Evolutionary conservation across 352 stramenopile species (phyloP).

Genomic region (Blastocystis sp.): DNA sequence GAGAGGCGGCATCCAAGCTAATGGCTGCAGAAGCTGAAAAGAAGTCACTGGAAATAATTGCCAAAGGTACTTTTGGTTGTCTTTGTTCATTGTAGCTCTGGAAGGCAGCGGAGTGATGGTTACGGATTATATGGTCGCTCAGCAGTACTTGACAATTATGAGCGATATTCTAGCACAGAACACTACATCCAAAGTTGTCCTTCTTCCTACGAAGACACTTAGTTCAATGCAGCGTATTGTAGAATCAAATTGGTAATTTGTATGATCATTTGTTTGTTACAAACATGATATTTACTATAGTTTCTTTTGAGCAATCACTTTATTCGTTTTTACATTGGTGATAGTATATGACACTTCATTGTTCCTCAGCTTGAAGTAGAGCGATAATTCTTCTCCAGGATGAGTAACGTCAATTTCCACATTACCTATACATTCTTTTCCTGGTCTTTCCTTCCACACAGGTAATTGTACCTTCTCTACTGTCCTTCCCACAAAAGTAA

Average conservation of each 20-base stretch:
- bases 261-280: constrained; percentile 9
- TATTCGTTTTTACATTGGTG: background rate
- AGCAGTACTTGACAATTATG: constrained; percentile 65
- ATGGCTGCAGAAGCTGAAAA: constrained; percentile 65
- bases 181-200: constrained; percentile 38
- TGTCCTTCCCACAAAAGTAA: background rate
- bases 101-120: constrained; percentile 63
- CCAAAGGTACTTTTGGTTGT: constrained; percentile 40
- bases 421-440: background rate
- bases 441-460: background rate
- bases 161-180: constrained; percentile 38
- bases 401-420: background rate
- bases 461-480: background rate
- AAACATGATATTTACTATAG: background rate
- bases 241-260: constrained; percentile 59
- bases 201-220: constrained; percentile 64
- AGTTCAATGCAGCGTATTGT: constrained; percentile 62
- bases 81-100: constrained; percentile 53
- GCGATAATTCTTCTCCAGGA: background rate
- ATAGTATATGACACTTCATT: background rate
- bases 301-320: background rate
- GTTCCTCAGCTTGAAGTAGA: background rate
- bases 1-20: constrained; percentile 65
- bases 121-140: constrained; percentile 65
- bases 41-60: constrained; percentile 64